Evolutionary conservation across 257 asterid species (phyloP), one percentile per base, ranked within the genome.

Genomic region (Fraxinus americana): DNA sequence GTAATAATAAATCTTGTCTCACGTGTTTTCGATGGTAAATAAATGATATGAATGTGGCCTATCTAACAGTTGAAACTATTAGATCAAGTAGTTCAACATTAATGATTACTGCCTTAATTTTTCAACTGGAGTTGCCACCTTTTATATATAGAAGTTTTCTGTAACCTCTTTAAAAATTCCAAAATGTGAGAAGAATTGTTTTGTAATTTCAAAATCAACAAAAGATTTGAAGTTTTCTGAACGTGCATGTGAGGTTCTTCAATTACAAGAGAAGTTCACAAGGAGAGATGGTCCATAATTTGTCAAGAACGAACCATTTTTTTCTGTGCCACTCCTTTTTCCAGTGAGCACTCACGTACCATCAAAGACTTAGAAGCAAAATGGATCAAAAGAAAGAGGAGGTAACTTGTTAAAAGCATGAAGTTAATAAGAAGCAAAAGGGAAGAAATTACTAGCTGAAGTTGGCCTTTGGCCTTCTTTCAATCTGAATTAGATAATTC

Each of bases 301-400:
- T 12, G 52, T 12, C 16, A 12, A 43, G 52, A 43, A 43, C 5
- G 17, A 13, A 43, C 17, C 16, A 43, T 43, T 43, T 43, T 43
- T 0, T 1, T 11, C 3, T 43, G 50, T 43, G 50, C 50, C 16
- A 43, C 50, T 43, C 50, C 17, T 43, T 4, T 43, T 43, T 16
- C 52, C 11, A 12, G 52, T 43, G 52, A 43, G 52, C 52, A 12
- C 16, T 43, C 52, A 12, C 13, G 52, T 43, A 43, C 17, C 52
- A 43, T 43, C 5, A 12, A 43, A 43, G 52, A 66, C 81, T 43
- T 23, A 73, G 67, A 74, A 75, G 71, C 67, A 35, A 73, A 10
- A 35, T 32, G 59, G 48, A 61, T 13, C 35, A 9, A n/a, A 45
- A 21, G 61, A 70, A 77, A 12, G 57, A 66, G 72, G 65, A 74